Conservation (phyloP, 768 basidiomycete species). For the Kondoa subrosea region DNA sequence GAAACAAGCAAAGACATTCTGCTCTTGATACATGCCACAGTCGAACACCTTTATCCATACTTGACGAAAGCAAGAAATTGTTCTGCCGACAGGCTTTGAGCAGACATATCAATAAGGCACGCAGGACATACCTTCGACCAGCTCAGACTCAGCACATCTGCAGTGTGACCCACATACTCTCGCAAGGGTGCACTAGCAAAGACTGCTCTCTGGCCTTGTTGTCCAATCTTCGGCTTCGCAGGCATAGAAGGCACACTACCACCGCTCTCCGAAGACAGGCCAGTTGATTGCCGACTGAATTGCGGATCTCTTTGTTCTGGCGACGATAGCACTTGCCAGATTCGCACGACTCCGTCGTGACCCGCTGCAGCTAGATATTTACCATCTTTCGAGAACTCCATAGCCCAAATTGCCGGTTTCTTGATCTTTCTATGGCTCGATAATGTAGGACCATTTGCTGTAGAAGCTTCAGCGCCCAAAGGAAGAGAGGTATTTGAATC, state of each 20-base stretch:
- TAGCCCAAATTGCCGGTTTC: constrained; percentile 26
- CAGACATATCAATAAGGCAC: no score
- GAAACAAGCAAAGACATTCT: constrained; percentile 27
- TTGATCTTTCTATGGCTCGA: background rate
- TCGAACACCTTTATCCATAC: constrained; percentile 30
- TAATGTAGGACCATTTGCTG: background rate
- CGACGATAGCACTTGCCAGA: constrained; percentile 26
- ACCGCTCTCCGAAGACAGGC: constrained; percentile 5
- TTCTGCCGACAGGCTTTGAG: constrained; percentile 13
- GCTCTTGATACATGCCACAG: constrained; percentile 27
- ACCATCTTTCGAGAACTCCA: constrained; percentile 26
- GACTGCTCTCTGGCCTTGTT: constrained; percentile 12
- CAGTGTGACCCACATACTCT: constrained; percentile 25
- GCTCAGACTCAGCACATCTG: constrained; percentile 27
- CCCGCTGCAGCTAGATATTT: constrained; percentile 28
- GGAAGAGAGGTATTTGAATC: background rate
- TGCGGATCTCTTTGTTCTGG: constrained; percentile 8
- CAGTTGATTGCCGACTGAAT: background rate
- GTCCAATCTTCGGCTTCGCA: background rate
- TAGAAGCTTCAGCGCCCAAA: background rate
- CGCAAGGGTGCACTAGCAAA: constrained; percentile 22
- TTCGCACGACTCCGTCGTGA: constrained; percentile 27
- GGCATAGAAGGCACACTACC: constrained; percentile 2
- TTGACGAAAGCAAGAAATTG: constrained; percentile 27
- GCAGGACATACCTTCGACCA: constrained; percentile 27